Base-by-base conservation (phyloP, 176 grass and related monocot species). In the Themeda triandra region DNA sequence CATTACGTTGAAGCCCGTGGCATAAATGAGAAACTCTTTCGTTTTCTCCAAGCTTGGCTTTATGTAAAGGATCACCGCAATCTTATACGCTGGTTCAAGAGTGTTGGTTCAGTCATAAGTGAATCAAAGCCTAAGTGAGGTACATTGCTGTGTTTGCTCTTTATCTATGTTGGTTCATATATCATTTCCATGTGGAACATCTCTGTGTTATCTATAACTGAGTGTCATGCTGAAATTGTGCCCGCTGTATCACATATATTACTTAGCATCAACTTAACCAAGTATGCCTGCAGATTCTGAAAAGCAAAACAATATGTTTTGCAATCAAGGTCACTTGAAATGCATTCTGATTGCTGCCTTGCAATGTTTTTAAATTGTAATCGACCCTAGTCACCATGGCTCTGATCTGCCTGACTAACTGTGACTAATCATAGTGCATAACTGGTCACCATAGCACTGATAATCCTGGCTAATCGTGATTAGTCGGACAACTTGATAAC, bases 11-110 rank as follows among this genome's bases (percentile, higher is more conserved):
- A 99, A 88, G 84, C 83, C 48, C 93, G 93, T 76, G 96, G 91
- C 32, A 94, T 99, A 85, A 89, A 94, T 80, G 96, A 99, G 83
- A 88, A 89, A 30, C 93, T 99, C 37, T 99, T 99, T 77, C 86
- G 87, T 75, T 99, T 99, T 77, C 90, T 99, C 17, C 91, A 96
- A 94, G 96, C 93, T 44, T 99, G 96, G 96, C 86, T 99, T 53
- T 99, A 99, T 77, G 96, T 99, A 68, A 99, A 94, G 79, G 96
- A 99, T 84, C 96, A 99, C 72, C 90, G 96, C 73, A 96, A 91
- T 75, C 89, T 96, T 18, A 81, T 94, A 81, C 86, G 77, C n/a
- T 99, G 96, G 96, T 99, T 94, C 73, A 96, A 96, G 84, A 94
- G 51, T 31, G 64, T 96, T 8, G 96, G 93, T 27, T 73, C 78